phyloP scores from a whole-genome alignment of 2,329 filamentous ascomycete species.

The Colletotrichum trifolii region DNA sequence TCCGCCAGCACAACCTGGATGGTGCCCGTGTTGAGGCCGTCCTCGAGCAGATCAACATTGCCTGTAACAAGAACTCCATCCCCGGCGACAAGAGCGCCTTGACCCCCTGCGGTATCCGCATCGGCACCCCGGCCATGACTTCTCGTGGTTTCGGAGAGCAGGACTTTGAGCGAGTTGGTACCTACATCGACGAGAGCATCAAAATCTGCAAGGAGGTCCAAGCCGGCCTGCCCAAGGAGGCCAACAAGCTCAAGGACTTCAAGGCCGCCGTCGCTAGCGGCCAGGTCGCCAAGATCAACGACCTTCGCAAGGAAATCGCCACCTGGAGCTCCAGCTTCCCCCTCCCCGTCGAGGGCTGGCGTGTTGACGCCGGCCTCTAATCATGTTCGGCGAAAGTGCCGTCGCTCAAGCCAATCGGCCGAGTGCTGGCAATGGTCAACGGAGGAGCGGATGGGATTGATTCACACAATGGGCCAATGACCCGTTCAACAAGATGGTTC shows the following conservation, averaged over 20 bases:
- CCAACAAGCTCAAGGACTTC: slow-evolving; percentile 99
- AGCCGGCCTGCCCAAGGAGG: slow-evolving; percentile 87
- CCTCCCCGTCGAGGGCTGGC: slow-evolving; percentile 84
- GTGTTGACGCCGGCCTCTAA: slow-evolving; percentile 69
- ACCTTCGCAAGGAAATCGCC: slow-evolving; percentile 88
- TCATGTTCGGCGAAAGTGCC: slow-evolving; percentile 19
- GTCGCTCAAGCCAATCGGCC: slow-evolving; percentile 16
- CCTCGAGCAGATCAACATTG: slow-evolving; percentile 97
- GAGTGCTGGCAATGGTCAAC: background rate
- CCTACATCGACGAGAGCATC: slow-evolving; percentile 90
- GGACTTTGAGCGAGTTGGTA: slow-evolving; percentile 90
- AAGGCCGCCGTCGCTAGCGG: slow-evolving; percentile 88
- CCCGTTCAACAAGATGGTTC: slow-evolving; percentile 35
- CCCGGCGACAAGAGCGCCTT: slow-evolving; percentile 97
- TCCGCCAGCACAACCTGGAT: slow-evolving; percentile 87
- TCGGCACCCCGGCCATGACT: slow-evolving; percentile 98
- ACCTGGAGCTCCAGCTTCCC: slow-evolving; percentile 91
- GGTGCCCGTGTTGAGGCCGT: slow-evolving; percentile 96
- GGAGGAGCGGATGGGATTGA: slow-evolving; percentile 15
- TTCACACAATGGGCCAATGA: slow-evolving; percentile 26
- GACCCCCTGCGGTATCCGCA: slow-evolving; percentile 93
- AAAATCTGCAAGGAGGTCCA: slow-evolving; percentile 92
- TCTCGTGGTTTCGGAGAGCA: slow-evolving; percentile 91
- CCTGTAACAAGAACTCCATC: slow-evolving; percentile 99
- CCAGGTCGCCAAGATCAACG: slow-evolving; percentile 83